Evolutionary conservation across 768 basidiomycete genomes (phyloP), one percentile per base, ranked within the genome.

Genomic region (Chalciporus piperatus): DNA sequence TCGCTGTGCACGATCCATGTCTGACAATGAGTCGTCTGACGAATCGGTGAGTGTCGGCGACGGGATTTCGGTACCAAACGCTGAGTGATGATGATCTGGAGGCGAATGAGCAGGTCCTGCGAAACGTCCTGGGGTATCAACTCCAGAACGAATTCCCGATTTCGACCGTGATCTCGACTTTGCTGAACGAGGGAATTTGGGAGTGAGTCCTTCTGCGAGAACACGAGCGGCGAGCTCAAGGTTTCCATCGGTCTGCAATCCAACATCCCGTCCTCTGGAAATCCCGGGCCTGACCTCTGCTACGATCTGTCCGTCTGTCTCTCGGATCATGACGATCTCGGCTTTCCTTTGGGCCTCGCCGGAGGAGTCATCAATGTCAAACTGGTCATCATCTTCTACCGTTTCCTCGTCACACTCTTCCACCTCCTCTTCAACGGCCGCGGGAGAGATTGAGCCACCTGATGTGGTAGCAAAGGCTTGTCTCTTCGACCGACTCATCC

Each of bases 301-400:
- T 14, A n/a, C 12, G 41, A 6, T 53, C 19, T 67, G 61, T 45
- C 62, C 52, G 35, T 43, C 52, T 41, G 52, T 56, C 6, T 58
- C 37, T 2, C 51, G 56, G 11, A 40, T 44, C 23, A 28, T 48
- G 23, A 1, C 10, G 23, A 32, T 28, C 25, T 49, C 55, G 25
- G 56, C 48, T 23, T 27, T 43, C 2, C 20, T 48, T 10, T 68
- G 71, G 17, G 77, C 74, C 45, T 85, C 84, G 3, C 78, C 76
- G 5, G 87, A 85, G 17, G 87, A 87, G 70, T 98, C 95, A 60
- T 97, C 90, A 47, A 98, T 98, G 68, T 99, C 97, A 69, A 85
- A 98, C 60, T 80, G 81, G 64, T 92, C 89, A 33, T 90, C 84
- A 23, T 85, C 84, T 6, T 83, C 77, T 3, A 56, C 76, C 19